phyloP scores from a whole-genome alignment of 495 filamentous ascomycete species.

The Podospora pseudopauciseta region DNA sequence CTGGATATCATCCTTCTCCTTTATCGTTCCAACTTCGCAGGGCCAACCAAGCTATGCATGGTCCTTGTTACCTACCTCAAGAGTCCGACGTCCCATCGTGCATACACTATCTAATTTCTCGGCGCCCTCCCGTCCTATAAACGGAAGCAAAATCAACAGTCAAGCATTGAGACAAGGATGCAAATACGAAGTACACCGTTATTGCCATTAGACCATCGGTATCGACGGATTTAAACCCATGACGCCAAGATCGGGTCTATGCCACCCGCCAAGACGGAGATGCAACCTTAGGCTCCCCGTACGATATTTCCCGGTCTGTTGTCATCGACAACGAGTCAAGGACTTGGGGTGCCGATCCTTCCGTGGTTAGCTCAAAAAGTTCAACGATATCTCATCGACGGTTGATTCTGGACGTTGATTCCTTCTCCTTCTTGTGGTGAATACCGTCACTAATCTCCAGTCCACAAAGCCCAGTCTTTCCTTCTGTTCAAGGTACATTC shows the following conservation, averaged over 20 bases:
- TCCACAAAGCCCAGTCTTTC: neutral
- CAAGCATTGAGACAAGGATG: neutral
- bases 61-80: too few relatives aligned
- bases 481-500: neutral
- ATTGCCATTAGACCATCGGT: neutral
- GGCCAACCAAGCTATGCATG: too few relatives aligned
- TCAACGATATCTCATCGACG: too few relatives aligned
- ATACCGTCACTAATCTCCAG: neutral
- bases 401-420: neutral
- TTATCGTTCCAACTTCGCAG: too few relatives aligned
- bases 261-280: neutral
- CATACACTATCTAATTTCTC: too few relatives aligned
- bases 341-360: neutral
- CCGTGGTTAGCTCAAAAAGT: neutral
- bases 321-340: neutral
- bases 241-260: neutral
- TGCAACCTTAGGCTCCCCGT: neutral
- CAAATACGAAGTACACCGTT: neutral
- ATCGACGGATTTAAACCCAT: neutral
- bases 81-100: too few relatives aligned
- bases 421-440: neutral
- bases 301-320: neutral
- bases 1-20: too few relatives aligned
- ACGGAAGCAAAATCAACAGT: too few relatives aligned
- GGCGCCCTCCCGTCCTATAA: too few relatives aligned